Conservation (phyloP, 192 early-diverging fungal genomes). For the Thamnidium elegans region DNA sequence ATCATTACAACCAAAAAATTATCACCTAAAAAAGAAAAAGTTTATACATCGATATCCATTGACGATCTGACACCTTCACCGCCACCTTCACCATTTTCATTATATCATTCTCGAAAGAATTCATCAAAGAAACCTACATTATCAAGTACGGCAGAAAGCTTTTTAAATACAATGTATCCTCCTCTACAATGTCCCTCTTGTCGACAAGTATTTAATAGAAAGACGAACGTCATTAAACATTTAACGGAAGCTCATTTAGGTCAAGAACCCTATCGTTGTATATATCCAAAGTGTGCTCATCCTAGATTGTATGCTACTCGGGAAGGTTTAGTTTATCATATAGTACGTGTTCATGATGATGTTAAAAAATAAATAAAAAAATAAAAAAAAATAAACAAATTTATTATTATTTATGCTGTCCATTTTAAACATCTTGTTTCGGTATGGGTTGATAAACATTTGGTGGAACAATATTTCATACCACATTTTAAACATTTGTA, state of each 20-base stretch:
- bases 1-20: too few species aligned
- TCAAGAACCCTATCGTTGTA: constrained; percentile 33
- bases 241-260: constrained; percentile 22
- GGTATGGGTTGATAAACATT: constrained; percentile 55
- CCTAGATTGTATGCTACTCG: constrained; percentile 36
- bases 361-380: constrained; percentile 9
- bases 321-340: constrained; percentile 38
- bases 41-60: background rate
- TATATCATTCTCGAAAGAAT: too few species aligned
- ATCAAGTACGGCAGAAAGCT: constrained; percentile 8
- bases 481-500: constrained; percentile 65
- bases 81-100: background rate
- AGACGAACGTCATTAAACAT: constrained; percentile 36
- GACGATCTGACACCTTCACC: background rate
- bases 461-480: constrained; percentile 62
- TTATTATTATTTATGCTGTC: constrained; percentile 15
- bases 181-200: constrained; percentile 35
- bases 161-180: constrained; percentile 23
- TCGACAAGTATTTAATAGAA: constrained; percentile 21
- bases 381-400: background rate
- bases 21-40: too few species aligned
- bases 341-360: constrained; percentile 32
- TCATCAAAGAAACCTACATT: constrained; percentile 14
- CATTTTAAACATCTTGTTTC: constrained; percentile 49
- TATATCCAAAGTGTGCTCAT: constrained; percentile 27